Base-by-base conservation (phyloP, 768 basidiomycete species). In the Leccinellum luteum region DNA sequence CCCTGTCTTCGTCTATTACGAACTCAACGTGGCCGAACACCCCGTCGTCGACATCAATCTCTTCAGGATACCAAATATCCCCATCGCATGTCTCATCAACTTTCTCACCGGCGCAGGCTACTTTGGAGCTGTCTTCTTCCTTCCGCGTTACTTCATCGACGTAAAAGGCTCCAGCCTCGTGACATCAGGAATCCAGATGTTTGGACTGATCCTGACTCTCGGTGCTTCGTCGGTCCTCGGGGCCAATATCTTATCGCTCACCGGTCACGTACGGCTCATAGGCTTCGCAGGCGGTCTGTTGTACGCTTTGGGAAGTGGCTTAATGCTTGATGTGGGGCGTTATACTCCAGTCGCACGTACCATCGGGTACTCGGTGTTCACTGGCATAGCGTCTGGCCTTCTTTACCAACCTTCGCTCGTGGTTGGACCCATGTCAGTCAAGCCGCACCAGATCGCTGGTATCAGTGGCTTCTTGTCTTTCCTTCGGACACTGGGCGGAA, bases 71-170 rank as follows among this genome's bases (percentile, higher is more conserved):
- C 69, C 69, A 2, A 74, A 75, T 28, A 75, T 74, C 19, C 73
- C 69, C 23, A 70, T 73, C 9, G 57, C 69, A 5, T 74, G 73
- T 55, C 62, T 75, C 53, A 73, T 74, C 60, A 75, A 74, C 51
- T 75, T 74, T 59, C 69, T 74, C 48, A 74, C 73, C 0, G 73
- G 74, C 45, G 74, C 74, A 14, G 73, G 73, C 19, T 75, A 73
- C 60, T 75, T 74, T 54, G 73, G 73, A 9, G 64, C 65, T 14
- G 73, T 75, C 56, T 74, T 75, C 58, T 74, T 75, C 60, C 66
- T 74, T 25, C 73, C 73, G n/a, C 74, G 72, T 38, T 74, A 75
- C 57, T 75, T 74, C 49, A 75, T 75, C 60, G 74, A 75, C 51
- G 55, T 73, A 60, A 74, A 73, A 35, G 62, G 67, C 17, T 75